Percentiles rank a stretch among this genome's conserved stretches.
These are phyloP conservation scores for Ilex asprella DNA, from an alignment of 257 asterid species.

Conservation along the genomic window DNA sequence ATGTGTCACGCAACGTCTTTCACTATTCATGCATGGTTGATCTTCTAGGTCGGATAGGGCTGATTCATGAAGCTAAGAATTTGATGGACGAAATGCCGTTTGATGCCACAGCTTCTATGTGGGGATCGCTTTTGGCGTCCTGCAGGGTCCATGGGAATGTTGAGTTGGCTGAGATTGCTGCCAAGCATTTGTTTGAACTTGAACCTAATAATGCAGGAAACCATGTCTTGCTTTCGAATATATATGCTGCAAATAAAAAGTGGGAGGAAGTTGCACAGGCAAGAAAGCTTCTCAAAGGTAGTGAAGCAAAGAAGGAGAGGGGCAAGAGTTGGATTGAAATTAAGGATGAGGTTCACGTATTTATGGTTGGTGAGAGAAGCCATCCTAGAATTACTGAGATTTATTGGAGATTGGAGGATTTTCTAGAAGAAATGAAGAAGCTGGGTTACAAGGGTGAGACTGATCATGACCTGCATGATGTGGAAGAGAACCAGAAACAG, in stretches of 20 bases:
- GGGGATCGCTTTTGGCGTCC: slow-evolving; percentile 89
- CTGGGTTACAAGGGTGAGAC: slow-evolving; percentile 58
- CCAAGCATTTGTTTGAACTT: slow-evolving; percentile 56
- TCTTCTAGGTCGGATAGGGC: slow-evolving; percentile 67
- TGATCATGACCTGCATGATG: slow-evolving; percentile 78
- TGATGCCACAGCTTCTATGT: slow-evolving; percentile 75
- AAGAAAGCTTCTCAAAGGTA: slow-evolving; percentile 59
- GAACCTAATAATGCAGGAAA: slow-evolving; percentile 90
- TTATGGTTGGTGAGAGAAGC: slow-evolving; percentile 70
- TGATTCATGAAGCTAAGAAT: slow-evolving; percentile 59
- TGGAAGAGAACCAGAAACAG: slow-evolving; percentile 55
- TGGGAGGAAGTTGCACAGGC: slow-evolving; percentile 78
- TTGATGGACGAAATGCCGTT: slow-evolving; percentile 69
- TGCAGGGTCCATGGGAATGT: slow-evolving; percentile 66
- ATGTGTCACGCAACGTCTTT: slow-evolving; percentile 45
- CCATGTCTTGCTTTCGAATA: slow-evolving; percentile 72
- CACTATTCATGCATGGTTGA: slow-evolving; percentile 91
- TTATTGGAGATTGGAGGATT: slow-evolving; percentile 46
- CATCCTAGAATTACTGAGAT: slow-evolving; percentile 66
- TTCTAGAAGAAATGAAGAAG: slow-evolving; percentile 53
- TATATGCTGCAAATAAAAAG: slow-evolving; percentile 64
- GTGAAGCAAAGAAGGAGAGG: slow-evolving; percentile 72
- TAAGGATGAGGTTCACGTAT: slow-evolving; percentile 59
- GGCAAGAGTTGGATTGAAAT: slow-evolving; percentile 93
- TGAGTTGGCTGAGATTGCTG: slow-evolving; percentile 74